Evolutionary conservation across 1,139 yeast genomes (phyloP).

Genomic region (Debaryomyces psychrophilus): DNA sequence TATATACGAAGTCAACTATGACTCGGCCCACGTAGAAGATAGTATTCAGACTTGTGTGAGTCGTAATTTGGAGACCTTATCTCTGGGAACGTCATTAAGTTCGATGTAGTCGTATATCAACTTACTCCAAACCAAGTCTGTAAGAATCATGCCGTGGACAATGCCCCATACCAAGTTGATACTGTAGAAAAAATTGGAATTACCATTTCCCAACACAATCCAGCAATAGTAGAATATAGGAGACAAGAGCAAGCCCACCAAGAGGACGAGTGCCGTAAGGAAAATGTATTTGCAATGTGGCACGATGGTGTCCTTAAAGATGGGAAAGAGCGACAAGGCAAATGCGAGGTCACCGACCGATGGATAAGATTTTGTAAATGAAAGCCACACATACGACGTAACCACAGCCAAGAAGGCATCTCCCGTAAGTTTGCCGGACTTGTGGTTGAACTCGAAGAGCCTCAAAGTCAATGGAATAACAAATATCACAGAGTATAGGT

Average conservation of each 20-base stretch:
- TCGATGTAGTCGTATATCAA: slow-evolving; percentile 71
- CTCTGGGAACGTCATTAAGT: slow-evolving; percentile 28
- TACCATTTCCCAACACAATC: slow-evolving; percentile 94
- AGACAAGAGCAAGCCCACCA: slow-evolving; percentile 53
- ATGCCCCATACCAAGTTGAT: slow-evolving; percentile 81
- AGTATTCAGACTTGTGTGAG: slow-evolving; percentile 42
- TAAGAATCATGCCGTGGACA: slow-evolving; percentile 67
- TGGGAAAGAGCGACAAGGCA: slow-evolving; percentile 61
- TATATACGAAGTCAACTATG: neutral
- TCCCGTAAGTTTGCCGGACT: slow-evolving; percentile 19
- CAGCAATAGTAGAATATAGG: slow-evolving; percentile 93
- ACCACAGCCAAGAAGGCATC: slow-evolving; percentile 72
- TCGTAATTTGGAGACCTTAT: slow-evolving; percentile 26
- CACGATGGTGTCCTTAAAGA: slow-evolving; percentile 49
- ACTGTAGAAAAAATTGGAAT: slow-evolving; percentile 94
- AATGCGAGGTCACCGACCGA: slow-evolving; percentile 83
- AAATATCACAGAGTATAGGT: slow-evolving; percentile 69
- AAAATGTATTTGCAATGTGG: slow-evolving; percentile 38
- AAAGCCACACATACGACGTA: slow-evolving; percentile 64
- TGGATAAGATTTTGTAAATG: slow-evolving; percentile 84
- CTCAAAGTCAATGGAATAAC: slow-evolving; percentile 75
- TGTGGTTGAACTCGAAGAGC: slow-evolving; percentile 40
- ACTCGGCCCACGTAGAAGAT: neutral
- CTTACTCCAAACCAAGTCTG: slow-evolving; percentile 85
- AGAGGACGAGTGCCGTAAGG: slow-evolving; percentile 43